Evolutionary conservation across 176 grass and related monocot species (phyloP).

Genomic region (Triticum monococcum): DNA sequence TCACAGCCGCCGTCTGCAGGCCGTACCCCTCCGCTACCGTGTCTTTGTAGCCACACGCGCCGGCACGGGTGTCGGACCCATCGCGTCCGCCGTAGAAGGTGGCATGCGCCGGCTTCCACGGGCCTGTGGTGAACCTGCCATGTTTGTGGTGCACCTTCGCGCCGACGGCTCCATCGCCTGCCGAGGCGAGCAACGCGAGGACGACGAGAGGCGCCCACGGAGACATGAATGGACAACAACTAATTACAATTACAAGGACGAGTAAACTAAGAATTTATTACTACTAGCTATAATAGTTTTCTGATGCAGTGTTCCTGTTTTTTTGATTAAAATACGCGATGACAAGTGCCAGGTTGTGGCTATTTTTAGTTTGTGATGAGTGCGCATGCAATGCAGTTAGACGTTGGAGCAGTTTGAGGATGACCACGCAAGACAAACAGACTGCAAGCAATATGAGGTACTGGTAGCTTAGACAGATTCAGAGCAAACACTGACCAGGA

Average conservation of each 20-base stretch:
- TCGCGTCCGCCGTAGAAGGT: conserved; percentile 73
- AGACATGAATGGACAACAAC: background rate
- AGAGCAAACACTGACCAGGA: background rate
- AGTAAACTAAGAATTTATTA: background rate
- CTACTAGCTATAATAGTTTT: background rate
- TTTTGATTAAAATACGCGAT: background rate
- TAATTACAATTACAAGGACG: background rate
- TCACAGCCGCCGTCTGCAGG: conserved; percentile 73
- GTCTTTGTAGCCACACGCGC: conserved; percentile 77
- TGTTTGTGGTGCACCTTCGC: conserved; percentile 46
- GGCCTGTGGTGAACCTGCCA: conserved; percentile 45
- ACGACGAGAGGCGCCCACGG: background rate
- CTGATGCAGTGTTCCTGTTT: background rate
- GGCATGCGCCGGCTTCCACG: conserved; percentile 61
- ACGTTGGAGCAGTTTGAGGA: conserved; percentile 20
- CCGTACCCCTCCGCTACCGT: conserved; percentile 70
- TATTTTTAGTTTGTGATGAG: conserved; percentile 36
- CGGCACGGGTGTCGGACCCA: conserved; percentile 52
- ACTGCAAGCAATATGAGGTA: background rate
- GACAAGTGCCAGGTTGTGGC: background rate
- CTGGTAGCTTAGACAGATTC: background rate
- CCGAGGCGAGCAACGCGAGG: background rate
- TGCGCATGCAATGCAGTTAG: background rate
- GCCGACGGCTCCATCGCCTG: background rate
- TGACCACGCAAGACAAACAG: background rate